Evolutionary conservation across 768 basidiomycete genomes (phyloP).

Genomic region (Termitomyces sp.): DNA sequence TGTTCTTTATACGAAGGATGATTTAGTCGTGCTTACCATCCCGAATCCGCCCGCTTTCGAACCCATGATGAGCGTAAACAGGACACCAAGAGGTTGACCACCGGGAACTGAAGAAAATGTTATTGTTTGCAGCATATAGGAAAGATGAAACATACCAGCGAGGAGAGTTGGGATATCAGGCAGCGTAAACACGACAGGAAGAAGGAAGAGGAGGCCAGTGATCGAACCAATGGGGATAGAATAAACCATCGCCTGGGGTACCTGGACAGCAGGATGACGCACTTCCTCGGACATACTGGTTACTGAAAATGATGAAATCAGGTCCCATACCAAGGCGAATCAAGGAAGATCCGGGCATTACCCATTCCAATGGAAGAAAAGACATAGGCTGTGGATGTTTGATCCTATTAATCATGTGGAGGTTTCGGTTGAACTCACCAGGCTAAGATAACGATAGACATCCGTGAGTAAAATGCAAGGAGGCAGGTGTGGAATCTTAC

Average conservation of each 20-base stretch:
- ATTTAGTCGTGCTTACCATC: conserved; percentile 31
- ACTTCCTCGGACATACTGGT: conserved; percentile 73
- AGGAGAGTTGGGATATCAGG: conserved; percentile 54
- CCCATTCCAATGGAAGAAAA: conserved; percentile 66
- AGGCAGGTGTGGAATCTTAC: conserved; percentile 26
- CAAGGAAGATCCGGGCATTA: conserved; percentile 16
- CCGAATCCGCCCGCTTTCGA: conserved; percentile 61
- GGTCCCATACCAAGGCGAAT: neutral
- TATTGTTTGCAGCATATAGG: neutral
- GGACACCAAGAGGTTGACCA: conserved; percentile 60
- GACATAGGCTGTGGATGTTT: conserved; percentile 39
- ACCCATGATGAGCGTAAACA: conserved; percentile 62
- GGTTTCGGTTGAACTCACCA: conserved; percentile 17
- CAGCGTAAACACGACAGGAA: conserved; percentile 63
- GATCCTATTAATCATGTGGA: neutral
- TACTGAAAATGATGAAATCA: conserved; percentile 28
- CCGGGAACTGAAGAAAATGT: conserved; percentile 37
- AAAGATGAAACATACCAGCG: conserved; percentile 30
- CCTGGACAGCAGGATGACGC: conserved; percentile 48
- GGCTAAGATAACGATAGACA: conserved; percentile 21
- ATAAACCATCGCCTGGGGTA: conserved; percentile 53
- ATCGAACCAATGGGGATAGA: conserved; percentile 51
- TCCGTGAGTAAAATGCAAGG: neutral
- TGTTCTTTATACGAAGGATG: neutral
- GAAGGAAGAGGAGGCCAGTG: conserved; percentile 51